Conservation (phyloP, 441 rosid species). For the Gossypium trilobum region DNA sequence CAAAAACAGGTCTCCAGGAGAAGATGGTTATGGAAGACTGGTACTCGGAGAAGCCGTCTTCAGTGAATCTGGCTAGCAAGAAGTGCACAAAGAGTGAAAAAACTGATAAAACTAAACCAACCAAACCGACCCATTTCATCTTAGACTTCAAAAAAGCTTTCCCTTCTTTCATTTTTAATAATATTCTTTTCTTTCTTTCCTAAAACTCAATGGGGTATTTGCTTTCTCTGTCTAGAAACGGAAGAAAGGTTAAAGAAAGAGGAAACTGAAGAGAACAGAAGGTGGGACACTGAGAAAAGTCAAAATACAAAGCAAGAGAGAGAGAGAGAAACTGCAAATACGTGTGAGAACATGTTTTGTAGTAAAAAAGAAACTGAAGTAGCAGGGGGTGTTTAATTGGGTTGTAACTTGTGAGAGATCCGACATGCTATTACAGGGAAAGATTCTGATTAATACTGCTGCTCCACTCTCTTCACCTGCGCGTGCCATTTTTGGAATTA, state of each 20-base stretch:
- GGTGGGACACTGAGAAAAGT: not conserved
- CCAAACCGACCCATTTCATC: conserved; percentile 78
- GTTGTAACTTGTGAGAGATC: conserved; percentile 12
- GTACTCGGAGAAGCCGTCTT: conserved; percentile 54
- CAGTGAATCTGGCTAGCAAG: conserved; percentile 75
- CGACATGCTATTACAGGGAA: conserved; percentile 15
- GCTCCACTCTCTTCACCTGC: conserved; percentile 13
- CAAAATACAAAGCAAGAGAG: conserved; percentile 9
- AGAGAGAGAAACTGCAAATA: not conserved
- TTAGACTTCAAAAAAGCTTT: conserved; percentile 64
- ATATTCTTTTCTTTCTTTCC: not conserved
- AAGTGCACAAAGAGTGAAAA: conserved; percentile 71
- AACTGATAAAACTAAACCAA: conserved; percentile 68
- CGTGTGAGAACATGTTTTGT: conserved; percentile 11
- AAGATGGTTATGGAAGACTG: conserved; percentile 77
- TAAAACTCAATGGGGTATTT: not conserved
- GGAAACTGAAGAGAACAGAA: not conserved
- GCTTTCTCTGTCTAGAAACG: not conserved
- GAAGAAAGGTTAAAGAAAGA: conserved; percentile 14
- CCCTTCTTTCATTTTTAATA: conserved; percentile 49
- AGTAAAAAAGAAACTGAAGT: not conserved
- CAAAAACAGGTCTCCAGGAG: conserved; percentile 93
- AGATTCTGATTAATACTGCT: not conserved
- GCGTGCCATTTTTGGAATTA: not conserved
- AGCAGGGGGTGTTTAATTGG: not conserved